Percentiles rank a stretch among this genome's conserved stretches.
Evolutionary conservation across 257 asterid genomes (phyloP).

Genomic region (Solanum chaucha): DNA sequence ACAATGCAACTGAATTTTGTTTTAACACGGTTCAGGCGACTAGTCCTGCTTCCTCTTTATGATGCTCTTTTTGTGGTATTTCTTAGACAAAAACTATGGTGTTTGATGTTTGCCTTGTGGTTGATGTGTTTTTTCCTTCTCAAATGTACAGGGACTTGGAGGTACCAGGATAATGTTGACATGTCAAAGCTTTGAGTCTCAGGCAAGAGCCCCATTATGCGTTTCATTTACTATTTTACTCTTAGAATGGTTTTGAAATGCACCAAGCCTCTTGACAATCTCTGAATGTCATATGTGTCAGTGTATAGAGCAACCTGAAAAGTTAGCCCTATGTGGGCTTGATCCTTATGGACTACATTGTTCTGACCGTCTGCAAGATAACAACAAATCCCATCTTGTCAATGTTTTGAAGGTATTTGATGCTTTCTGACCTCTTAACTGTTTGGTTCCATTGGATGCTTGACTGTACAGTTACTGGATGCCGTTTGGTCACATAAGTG

Average conservation of each 20-base stretch:
- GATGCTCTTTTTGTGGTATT: not conserved
- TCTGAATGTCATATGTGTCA: slow-evolving; percentile 1
- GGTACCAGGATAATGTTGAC: slow-evolving; percentile 58
- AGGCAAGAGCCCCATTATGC: slow-evolving; percentile 28
- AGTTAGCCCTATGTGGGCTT: slow-evolving; percentile 77
- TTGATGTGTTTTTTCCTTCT: not conserved
- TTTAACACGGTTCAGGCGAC: not conserved
- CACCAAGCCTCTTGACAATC: not conserved
- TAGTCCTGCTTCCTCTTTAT: not conserved
- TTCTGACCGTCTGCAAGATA: slow-evolving; percentile 76
- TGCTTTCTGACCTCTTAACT: not conserved
- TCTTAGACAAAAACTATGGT: not conserved
- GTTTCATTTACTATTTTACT: not conserved
- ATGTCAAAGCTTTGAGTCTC: slow-evolving; percentile 67
- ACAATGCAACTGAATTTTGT: not conserved
- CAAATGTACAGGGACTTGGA: slow-evolving; percentile 57
- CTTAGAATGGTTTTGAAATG: not conserved
- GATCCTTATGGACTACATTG: slow-evolving; percentile 58
- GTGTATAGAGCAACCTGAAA: slow-evolving; percentile 78
- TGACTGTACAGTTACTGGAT: not conserved
- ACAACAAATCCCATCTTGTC: slow-evolving; percentile 54
- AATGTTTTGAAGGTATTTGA: slow-evolving; percentile 57
- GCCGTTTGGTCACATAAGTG: not conserved
- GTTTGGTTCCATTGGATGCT: not conserved
- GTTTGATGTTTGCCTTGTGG: not conserved